Percentiles rank a stretch among this genome's conserved stretches.
Conservation (phyloP, 2,329 filamentous ascomycete genomes). For the Aureobasidium sp. region DNA sequence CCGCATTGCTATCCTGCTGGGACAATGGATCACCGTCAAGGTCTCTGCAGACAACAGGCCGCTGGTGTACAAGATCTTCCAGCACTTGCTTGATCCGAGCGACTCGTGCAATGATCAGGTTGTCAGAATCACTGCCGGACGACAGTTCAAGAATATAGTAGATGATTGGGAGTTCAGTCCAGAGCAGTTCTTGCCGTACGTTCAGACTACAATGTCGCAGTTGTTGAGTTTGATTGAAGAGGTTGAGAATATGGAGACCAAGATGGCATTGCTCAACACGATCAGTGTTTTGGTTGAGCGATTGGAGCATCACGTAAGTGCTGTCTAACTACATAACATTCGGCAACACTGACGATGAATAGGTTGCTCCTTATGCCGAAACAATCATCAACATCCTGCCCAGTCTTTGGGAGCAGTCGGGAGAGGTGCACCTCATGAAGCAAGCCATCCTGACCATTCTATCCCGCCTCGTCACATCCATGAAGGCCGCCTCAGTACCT, state of each 20-base stretch:
- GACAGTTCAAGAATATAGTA: slow-evolving; percentile 71
- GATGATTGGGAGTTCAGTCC: slow-evolving; percentile 79
- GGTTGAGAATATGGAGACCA: slow-evolving; percentile 77
- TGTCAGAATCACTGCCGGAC: slow-evolving; percentile 82
- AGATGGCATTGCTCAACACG: slow-evolving; percentile 82
- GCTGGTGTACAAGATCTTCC: slow-evolving; percentile 80
- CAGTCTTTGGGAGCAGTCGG: slow-evolving; percentile 74
- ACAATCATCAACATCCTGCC: slow-evolving; percentile 76
- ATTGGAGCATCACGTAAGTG: slow-evolving; percentile 62
- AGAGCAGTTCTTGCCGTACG: slow-evolving; percentile 69
- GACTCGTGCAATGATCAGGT: slow-evolving; percentile 80
- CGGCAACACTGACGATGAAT: slow-evolving; percentile 27
- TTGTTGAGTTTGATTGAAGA: slow-evolving; percentile 73
- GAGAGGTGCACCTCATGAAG: slow-evolving; percentile 86
- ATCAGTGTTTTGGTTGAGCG: slow-evolving; percentile 73
- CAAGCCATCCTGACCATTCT: slow-evolving; percentile 85
- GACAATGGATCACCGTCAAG: slow-evolving; percentile 81
- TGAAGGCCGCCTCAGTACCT: slow-evolving; percentile 68
- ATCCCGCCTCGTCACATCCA: slow-evolving; percentile 73
- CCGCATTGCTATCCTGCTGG: slow-evolving; percentile 79
- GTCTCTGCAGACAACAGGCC: slow-evolving; percentile 61
- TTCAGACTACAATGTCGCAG: slow-evolving; percentile 62
- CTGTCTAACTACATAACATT: slow-evolving; percentile 12
- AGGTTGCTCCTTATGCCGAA: slow-evolving; percentile 60
- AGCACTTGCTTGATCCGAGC: slow-evolving; percentile 70